phyloP scores from a whole-genome alignment of 306 rosid genomes.

The Gynostemma pentaphyllum region DNA sequence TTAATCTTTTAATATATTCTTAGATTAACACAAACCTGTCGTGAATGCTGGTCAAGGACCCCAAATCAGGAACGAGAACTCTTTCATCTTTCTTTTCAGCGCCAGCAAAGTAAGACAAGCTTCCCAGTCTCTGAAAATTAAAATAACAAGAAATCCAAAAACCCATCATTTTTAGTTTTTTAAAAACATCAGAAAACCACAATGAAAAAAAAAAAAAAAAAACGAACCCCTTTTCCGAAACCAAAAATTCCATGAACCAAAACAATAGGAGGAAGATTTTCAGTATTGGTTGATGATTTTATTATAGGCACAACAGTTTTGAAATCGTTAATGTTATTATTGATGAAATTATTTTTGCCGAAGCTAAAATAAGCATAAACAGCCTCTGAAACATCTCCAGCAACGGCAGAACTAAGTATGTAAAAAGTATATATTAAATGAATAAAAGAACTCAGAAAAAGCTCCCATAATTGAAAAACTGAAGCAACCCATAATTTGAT shows the following conservation, averaged over 20 bases:
- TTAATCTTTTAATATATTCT: too few relatives aligned
- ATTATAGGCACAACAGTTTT: neutral
- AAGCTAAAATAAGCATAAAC: conserved; percentile 37
- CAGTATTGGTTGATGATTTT: conserved; percentile 7
- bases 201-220: neutral
- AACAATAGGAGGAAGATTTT: conserved; percentile 73
- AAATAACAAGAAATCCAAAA: neutral
- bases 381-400: conserved; percentile 62
- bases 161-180: too few relatives aligned
- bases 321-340: conserved; percentile 18
- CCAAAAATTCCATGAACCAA: conserved; percentile 94
- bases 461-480: conserved; percentile 46
- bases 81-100: conserved; percentile 95
- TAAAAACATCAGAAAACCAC: neutral
- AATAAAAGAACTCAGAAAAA: conserved; percentile 54
- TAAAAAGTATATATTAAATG: conserved; percentile 70
- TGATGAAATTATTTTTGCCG: conserved; percentile 9
- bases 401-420: conserved; percentile 82
- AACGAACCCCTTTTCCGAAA: conserved; percentile 83
- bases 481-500: conserved; percentile 38
- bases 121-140: conserved; percentile 55
- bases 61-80: conserved; percentile 97
- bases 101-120: conserved; percentile 82
- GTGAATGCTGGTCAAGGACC: conserved; percentile 77
- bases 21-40: conserved; percentile 43